Evolutionary conservation across 257 asterid genomes (phyloP).

Genomic region (Solanum lycopersicoides): DNA sequence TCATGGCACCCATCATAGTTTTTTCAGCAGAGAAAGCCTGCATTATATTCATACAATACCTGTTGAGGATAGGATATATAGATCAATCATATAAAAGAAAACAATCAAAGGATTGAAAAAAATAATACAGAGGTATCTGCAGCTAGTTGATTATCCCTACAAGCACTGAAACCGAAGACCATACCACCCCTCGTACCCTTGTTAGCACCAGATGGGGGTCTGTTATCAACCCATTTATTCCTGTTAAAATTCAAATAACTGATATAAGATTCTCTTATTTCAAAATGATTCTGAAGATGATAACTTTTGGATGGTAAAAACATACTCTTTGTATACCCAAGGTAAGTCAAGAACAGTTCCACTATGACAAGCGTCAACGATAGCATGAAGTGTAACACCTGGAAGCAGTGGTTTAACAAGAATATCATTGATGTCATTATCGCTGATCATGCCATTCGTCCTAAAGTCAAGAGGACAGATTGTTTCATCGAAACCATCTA

Average conservation of each 20-base stretch:
- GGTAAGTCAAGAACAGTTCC: conserved; percentile 75
- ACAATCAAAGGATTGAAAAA: not conserved
- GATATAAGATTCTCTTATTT: not conserved
- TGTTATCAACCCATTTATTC: conserved; percentile 38
- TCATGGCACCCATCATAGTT: conserved; percentile 54
- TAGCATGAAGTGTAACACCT: conserved; percentile 60
- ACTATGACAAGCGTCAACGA: conserved; percentile 71
- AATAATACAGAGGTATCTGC: conserved; percentile 59
- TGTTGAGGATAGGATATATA: not conserved
- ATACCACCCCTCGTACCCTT: conserved; percentile 60
- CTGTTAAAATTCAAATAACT: conserved; percentile 11
- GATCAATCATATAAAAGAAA: not conserved
- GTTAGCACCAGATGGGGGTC: conserved; percentile 27
- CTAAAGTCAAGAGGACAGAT: conserved; percentile 63
- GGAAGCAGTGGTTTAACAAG: conserved; percentile 38
- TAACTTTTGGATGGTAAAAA: not conserved
- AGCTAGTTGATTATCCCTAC: conserved; percentile 69
- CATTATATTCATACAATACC: not conserved
- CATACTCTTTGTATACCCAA: conserved; percentile 35
- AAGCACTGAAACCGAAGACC: conserved; percentile 68
- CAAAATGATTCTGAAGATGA: not conserved
- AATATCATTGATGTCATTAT: conserved; percentile 41
- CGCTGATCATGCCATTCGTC: conserved; percentile 39
- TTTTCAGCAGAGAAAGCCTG: conserved; percentile 43
- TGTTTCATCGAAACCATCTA: conserved; percentile 37